Conservation (phyloP, 805 yeast genomes). For the Lipomyces starkeyi region DNA sequence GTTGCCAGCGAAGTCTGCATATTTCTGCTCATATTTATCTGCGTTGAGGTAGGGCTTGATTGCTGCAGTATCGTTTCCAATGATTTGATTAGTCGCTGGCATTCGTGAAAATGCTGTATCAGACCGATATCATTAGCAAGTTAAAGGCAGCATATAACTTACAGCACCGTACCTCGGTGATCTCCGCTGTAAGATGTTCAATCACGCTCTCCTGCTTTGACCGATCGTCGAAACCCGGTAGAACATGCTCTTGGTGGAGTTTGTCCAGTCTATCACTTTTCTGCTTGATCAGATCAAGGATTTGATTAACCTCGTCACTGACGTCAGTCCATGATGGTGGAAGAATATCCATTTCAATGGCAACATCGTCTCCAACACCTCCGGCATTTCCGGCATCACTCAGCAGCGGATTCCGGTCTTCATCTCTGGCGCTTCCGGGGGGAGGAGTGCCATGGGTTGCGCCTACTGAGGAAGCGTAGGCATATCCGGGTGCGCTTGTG, state of each 20-base stretch:
- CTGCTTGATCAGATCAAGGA: constrained; percentile 57
- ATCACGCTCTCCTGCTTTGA: constrained; percentile 75
- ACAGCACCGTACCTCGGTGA: constrained; percentile 56
- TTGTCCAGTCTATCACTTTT: constrained; percentile 66
- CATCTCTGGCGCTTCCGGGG: constrained; percentile 17
- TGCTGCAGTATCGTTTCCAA: constrained; percentile 55
- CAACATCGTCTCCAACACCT: constrained; percentile 39
- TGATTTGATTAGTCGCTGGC: constrained; percentile 76
- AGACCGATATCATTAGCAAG: constrained; percentile 11
- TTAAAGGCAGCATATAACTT: not conserved
- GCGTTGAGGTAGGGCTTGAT: constrained; percentile 51
- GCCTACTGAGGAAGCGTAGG: not conserved
- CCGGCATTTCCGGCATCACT: constrained; percentile 46
- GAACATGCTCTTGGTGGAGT: constrained; percentile 77
- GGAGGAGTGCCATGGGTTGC: constrained; percentile 10
- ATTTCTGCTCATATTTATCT: constrained; percentile 72
- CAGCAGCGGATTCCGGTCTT: constrained; percentile 51
- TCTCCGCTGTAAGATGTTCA: constrained; percentile 73
- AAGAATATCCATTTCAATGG: constrained; percentile 65
- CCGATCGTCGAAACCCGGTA: constrained; percentile 88
- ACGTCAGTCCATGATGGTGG: constrained; percentile 83
- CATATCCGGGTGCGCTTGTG: constrained; percentile 33
- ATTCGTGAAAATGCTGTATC: constrained; percentile 62
- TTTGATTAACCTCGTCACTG: constrained; percentile 70
- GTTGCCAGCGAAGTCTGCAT: constrained; percentile 84